Percentiles rank a stretch among this genome's conserved stretches.
Conservation (phyloP, 768 basidiomycete species). For the Tylopilus rubrobrunneus region DNA sequence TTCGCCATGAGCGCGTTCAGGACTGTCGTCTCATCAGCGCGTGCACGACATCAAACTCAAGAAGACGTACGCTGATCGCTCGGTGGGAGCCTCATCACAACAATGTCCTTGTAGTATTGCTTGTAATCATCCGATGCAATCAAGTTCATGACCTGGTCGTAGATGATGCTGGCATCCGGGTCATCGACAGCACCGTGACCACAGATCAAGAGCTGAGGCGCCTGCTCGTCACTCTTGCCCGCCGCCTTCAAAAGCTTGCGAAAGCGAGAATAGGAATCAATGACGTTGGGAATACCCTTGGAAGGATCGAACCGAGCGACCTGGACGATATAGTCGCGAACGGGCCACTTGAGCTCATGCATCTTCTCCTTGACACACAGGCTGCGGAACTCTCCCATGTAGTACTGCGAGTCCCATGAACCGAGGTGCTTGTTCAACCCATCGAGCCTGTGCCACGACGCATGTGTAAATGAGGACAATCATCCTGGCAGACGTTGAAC, state of each 20-base stretch:
- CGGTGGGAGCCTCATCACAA: slow-evolving; percentile 77
- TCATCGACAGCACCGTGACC: slow-evolving; percentile 95
- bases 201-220: slow-evolving; percentile 76
- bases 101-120: slow-evolving; percentile 56
- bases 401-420: slow-evolving; percentile 79
- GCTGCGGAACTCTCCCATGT: slow-evolving; percentile 85
- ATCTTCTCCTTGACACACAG: slow-evolving; percentile 78
- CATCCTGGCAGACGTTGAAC: slow-evolving; percentile 15
- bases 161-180: slow-evolving; percentile 91
- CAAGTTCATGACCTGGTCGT: slow-evolving; percentile 69
- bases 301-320: slow-evolving; percentile 94
- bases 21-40: slow-evolving; percentile 40
- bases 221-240: slow-evolving; percentile 44
- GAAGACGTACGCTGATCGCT: slow-evolving; percentile 70
- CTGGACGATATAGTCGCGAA: slow-evolving; percentile 83
- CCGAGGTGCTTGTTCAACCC: slow-evolving; percentile 89
- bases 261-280: slow-evolving; percentile 86
- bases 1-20: slow-evolving; percentile 89
- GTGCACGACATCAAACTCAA: background rate
- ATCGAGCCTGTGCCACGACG: slow-evolving; percentile 58
- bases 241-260: slow-evolving; percentile 55
- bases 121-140: slow-evolving; percentile 50
- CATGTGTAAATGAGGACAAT: background rate
- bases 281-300: slow-evolving; percentile 77
- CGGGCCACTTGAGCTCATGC: slow-evolving; percentile 73